These are phyloP conservation scores for Mucor lusitanicus DNA, from an alignment of 371 early-diverging fungal species.

Conservation along the genomic window DNA sequence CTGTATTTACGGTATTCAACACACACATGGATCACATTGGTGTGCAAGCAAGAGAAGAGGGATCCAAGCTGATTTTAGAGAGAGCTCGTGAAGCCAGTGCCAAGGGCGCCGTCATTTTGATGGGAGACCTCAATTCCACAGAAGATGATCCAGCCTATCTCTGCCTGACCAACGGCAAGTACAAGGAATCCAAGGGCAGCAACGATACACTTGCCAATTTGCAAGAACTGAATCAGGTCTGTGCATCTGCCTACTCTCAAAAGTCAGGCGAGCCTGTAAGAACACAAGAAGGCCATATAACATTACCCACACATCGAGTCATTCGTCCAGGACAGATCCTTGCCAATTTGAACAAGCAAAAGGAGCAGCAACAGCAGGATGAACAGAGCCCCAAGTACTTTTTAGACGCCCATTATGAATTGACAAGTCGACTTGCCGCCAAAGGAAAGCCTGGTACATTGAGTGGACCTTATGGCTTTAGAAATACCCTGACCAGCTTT, in stretches of 20 bases:
- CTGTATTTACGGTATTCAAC: constrained; percentile 35
- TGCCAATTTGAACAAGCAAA: constrained; percentile 16
- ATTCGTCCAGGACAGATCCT: constrained; percentile 37
- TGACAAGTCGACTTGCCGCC: constrained; percentile 28
- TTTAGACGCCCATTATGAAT: constrained; percentile 35
- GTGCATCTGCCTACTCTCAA: constrained; percentile 15
- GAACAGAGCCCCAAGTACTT: constrained; percentile 15
- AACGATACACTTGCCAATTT: constrained; percentile 35
- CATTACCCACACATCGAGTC: constrained; percentile 48
- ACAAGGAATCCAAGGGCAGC: constrained; percentile 8
- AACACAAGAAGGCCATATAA: constrained; percentile 28
- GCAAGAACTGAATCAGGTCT: constrained; percentile 25
- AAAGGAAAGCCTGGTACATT: constrained; percentile 23
- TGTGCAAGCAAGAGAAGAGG: constrained; percentile 25
- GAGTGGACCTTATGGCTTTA: constrained; percentile 46
- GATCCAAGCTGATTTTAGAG: constrained; percentile 28
- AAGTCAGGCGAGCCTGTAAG: constrained; percentile 31
- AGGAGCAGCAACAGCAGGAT: constrained; percentile 10
- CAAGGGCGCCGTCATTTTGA: constrained; percentile 21
- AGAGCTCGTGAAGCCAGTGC: constrained; percentile 15
- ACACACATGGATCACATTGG: constrained; percentile 45
- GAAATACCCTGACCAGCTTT: constrained; percentile 52
- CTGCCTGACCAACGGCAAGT: constrained; percentile 27
- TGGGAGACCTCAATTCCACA: constrained; percentile 49
- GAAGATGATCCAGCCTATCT: constrained; percentile 40